Percentiles rank a stretch among this genome's conserved stretches.
These are phyloP conservation scores for Bipolaris bicolor DNA, from an alignment of 2,329 filamentous ascomycete genomes.

Conservation along the genomic window DNA sequence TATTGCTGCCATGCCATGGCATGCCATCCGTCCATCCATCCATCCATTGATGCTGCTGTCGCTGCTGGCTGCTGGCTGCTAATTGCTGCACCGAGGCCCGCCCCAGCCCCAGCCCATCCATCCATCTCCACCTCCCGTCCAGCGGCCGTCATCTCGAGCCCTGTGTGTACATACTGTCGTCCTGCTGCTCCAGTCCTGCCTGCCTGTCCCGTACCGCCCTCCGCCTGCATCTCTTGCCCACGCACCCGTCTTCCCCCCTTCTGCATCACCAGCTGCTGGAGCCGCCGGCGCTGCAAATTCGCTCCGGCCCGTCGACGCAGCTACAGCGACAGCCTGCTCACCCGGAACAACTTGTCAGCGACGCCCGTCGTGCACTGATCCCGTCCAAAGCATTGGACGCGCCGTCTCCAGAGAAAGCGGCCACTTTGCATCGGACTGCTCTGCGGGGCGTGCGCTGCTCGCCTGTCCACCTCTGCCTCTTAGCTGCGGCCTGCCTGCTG, in stretches of 20 bases:
- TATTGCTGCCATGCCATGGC: too few relatives aligned
- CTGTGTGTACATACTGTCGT: conserved; percentile 6
- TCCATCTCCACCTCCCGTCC: conserved; percentile 31
- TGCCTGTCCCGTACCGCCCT: not conserved
- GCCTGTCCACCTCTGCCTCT: conserved; percentile 49
- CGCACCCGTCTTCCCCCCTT: conserved; percentile 23
- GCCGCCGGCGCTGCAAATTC: conserved; percentile 41
- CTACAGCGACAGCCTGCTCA: conserved; percentile 27
- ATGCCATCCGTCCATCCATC: too few relatives aligned
- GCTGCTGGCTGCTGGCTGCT: too few relatives aligned
- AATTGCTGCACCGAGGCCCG: conserved; percentile 21
- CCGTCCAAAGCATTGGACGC: conserved; percentile 31
- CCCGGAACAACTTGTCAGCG: conserved; percentile 29
- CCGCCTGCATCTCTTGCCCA: conserved; percentile 24
- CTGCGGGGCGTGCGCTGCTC: conserved; percentile 44
- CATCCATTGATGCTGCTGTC: too few relatives aligned
- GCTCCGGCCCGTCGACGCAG: conserved; percentile 47
- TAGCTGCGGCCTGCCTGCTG: conserved; percentile 50
- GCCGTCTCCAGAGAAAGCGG: conserved; percentile 34
- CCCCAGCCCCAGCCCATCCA: conserved; percentile 39
- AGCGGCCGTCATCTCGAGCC: conserved; percentile 30
- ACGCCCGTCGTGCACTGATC: conserved; percentile 36
- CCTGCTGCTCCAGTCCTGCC: not conserved
- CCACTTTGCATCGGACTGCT: conserved; percentile 35
- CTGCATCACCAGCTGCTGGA: conserved; percentile 23